Base-by-base conservation (phyloP, 139 green algal species). In the Chlorella sorokiniana region DNA sequence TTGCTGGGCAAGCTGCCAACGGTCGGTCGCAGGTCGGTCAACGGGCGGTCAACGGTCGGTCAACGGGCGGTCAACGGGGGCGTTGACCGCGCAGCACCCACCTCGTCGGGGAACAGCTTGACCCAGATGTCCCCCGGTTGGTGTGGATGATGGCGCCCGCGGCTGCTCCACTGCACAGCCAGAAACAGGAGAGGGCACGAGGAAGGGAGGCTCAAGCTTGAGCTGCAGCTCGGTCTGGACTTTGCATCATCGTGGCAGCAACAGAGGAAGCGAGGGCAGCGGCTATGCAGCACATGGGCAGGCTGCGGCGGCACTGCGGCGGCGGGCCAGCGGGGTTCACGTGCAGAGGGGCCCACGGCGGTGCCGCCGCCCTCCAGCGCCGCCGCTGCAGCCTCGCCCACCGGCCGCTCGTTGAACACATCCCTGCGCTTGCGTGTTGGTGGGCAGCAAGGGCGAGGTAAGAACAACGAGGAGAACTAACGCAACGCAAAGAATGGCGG, bases 331-430 rank as follows among this genome's bases (percentile, higher is more conserved):
- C 31, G 14, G n/a, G 0, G 7, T 44, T 76, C 69, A 76, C 69
- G 33, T 63, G 48, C 71, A 29, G 42, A 25, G 0, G 61, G 62
- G 6, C 76, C 76, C n/a, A 20, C 73, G 71, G 63, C 35, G 33
- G 44, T 3, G 48, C 37, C 45, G 29, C 52, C 52, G 11, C 14
- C 71, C 35, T 40, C 69, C 38, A 64, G 33, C 14, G 59, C 72
- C 45, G 59, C 69, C 35, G 62, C 69, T 20, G 75, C 84, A 23
- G 62, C 86, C 10, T 86, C 86, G 29, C 40, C 88, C 38, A 95
- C 90, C 9, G 84, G 62, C 27, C 78, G 87, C 63, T 99, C 97
- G 83, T 99, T 99, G 90, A 98, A 99, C 40, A 99, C 93, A 79
- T 99, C 96, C 62, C 78, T 91, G 87, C 69, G 85, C 42, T n/a